Evolutionary conservation across 805 yeast genomes (phyloP).

Genomic region (Priceomyces castillae): DNA sequence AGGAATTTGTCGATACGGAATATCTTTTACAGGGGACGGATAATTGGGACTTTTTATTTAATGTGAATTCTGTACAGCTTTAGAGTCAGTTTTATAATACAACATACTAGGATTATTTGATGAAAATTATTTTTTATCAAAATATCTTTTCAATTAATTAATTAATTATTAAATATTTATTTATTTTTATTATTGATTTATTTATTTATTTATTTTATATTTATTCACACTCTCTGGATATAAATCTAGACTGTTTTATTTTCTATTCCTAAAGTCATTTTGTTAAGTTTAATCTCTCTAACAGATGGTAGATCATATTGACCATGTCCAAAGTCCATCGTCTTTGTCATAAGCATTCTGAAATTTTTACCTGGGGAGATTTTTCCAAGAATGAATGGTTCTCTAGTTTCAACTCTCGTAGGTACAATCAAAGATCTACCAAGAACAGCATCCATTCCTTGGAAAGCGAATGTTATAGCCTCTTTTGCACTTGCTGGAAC

Average conservation of each 20-base stretch:
- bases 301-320: slow-evolving; percentile 11
- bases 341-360: slow-evolving; percentile 13
- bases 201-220: too few species aligned
- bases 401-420: slow-evolving; percentile 16
- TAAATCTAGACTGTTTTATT: background rate
- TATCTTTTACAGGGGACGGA: background rate
- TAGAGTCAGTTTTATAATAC: background rate
- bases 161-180: too few species aligned
- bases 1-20: background rate
- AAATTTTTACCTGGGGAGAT: slow-evolving; percentile 23
- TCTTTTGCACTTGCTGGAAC: slow-evolving; percentile 15
- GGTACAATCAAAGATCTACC: slow-evolving; percentile 22
- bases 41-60: background rate
- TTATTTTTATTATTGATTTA: too few species aligned
- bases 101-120: too few species aligned
- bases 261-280: slow-evolving; percentile 4
- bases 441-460: slow-evolving; percentile 19
- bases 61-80: background rate
- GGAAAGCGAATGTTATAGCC: slow-evolving; percentile 23
- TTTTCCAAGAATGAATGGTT: slow-evolving; percentile 18
- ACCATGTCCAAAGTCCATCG: slow-evolving; percentile 14
- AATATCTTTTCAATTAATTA: too few species aligned
- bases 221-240: background rate
- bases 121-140: too few species aligned
- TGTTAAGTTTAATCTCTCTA: background rate